Percentiles rank a stretch among this genome's conserved stretches.
Evolutionary conservation across 202 grass and related monocot genomes (phyloP).

Genomic region (Eragrostis tef): DNA sequence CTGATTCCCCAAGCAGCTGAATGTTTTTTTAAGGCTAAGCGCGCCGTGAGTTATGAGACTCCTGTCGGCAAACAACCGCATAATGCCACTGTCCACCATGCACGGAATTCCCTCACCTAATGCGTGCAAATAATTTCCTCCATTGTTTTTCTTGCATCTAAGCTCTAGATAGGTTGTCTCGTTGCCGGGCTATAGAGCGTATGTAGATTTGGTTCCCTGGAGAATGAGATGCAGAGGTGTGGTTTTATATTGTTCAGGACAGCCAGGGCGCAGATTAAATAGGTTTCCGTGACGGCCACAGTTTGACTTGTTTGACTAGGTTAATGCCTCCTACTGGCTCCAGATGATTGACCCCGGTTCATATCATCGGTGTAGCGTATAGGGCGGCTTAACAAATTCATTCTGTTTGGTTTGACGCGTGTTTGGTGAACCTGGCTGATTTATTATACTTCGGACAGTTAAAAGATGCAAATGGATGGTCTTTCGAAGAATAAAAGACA

Average conservation of each 20-base stretch:
- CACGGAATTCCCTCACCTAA: slow-evolving; percentile 87
- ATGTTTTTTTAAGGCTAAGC: slow-evolving; percentile 46
- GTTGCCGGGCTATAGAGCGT: not conserved
- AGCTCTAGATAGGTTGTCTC: slow-evolving; percentile 36
- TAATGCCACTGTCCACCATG: slow-evolving; percentile 53
- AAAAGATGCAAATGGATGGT: not conserved
- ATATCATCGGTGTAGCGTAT: slow-evolving; percentile 24
- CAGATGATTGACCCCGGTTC: slow-evolving; percentile 37
- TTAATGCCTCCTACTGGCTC: not conserved
- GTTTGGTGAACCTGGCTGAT: slow-evolving; percentile 17
- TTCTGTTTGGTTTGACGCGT: slow-evolving; percentile 39
- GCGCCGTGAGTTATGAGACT: slow-evolving; percentile 52
- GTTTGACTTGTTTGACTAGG: slow-evolving; percentile 71
- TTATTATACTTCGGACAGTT: not conserved
- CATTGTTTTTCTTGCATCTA: slow-evolving; percentile 30
- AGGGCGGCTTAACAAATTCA: slow-evolving; percentile 33
- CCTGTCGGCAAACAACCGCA: slow-evolving; percentile 69
- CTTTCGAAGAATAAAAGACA: not conserved
- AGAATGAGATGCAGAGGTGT: slow-evolving; percentile 29
- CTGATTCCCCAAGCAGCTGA: slow-evolving; percentile 28
- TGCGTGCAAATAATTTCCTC: slow-evolving; percentile 35
- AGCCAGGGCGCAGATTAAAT: slow-evolving; percentile 44
- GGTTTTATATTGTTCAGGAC: slow-evolving; percentile 45
- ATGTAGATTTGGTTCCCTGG: slow-evolving; percentile 44
- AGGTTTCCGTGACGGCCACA: slow-evolving; percentile 58